Base-by-base conservation (phyloP, 2,329 filamentous ascomycete genomes). In the Alternaria sp. region DNA sequence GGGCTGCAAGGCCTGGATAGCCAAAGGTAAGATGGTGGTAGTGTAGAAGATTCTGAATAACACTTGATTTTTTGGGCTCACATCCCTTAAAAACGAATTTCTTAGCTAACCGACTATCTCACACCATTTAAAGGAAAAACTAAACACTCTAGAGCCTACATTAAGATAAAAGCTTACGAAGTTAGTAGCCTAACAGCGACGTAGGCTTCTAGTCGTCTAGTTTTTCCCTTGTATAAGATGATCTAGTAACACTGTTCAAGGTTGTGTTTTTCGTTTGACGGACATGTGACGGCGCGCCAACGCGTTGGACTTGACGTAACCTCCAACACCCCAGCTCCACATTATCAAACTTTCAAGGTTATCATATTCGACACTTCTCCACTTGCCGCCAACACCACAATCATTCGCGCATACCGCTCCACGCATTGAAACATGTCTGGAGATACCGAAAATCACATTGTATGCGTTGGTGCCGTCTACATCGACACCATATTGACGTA, bases 391-490 rank as follows among this genome's bases (percentile, higher is more conserved):
- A 10, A n/a, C 46, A 7, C 5, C 15, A n/a, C n/a, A 7, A 13
- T 5, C 17, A 30, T 9, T 19, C 19, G 30, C 49, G 8, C 19
- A 25, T 23, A 23, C 13, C 11, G 2, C 10, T 11, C 4, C 13
- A 23, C 30, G 30, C 30, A 7, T 47, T 10, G 8, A 40, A 40
- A 15, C 25, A 52, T 47, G 30, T n/a, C 50, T n/a, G 15, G 12
- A 12, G 40, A 25, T 51, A 15, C 32, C 40, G 43, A 28, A 13
- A 69, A 84, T 79, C 86, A 87, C 67, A 82, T 92, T 64, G 81
- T 91, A 55, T 85, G 89, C 49, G 83, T 90, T 47, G 90, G 90
- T 21, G 89, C 89, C 25, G 90, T 89, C 69, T 92, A 92, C 79
- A 80, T 91, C 40, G 90, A 92, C 77, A 92, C 89, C 2, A 90